A percentile compares a stretch with the other conserved stretches of the same genome.
Evolutionary conservation across 306 rosid species (phyloP).

Genomic region (Vigna reflexopilosa): DNA sequence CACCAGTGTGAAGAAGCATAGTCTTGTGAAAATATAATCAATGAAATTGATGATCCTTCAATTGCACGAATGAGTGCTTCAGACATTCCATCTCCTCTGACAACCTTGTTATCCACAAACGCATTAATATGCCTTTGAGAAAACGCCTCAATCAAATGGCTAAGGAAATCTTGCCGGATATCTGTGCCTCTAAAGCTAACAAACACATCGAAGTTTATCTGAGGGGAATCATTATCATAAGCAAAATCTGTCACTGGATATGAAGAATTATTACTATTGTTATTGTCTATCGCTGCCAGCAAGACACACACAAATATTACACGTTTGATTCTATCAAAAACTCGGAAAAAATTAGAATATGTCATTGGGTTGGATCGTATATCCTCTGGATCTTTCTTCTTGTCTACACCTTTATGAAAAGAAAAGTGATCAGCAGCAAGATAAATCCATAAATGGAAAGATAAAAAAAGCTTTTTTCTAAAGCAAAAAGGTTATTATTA

Average conservation of each 20-base stretch:
- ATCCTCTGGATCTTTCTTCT: background rate
- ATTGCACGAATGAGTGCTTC: constrained; percentile 17
- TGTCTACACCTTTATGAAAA: background rate
- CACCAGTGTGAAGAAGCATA: constrained; percentile 42
- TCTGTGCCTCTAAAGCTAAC: constrained; percentile 40
- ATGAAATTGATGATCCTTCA: constrained; percentile 21
- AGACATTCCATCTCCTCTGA: background rate
- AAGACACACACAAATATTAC: background rate
- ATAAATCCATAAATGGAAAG: background rate
- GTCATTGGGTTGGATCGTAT: background rate
- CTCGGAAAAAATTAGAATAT: background rate
- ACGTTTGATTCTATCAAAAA: background rate
- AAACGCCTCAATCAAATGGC: constrained; percentile 20
- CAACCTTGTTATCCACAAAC: background rate
- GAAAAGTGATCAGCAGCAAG: background rate
- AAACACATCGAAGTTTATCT: constrained; percentile 22
- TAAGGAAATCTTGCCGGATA: background rate
- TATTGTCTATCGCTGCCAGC: background rate
- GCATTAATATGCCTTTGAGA: background rate
- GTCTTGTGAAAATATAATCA: constrained; percentile 29
- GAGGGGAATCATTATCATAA: background rate
- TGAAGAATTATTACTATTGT: background rate
- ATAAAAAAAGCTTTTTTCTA: background rate
- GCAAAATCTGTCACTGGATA: background rate
- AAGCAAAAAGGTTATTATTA: background rate